phyloP scores from a whole-genome alignment of 2,329 filamentous ascomycete genomes.

The Talaromyces sp. region DNA sequence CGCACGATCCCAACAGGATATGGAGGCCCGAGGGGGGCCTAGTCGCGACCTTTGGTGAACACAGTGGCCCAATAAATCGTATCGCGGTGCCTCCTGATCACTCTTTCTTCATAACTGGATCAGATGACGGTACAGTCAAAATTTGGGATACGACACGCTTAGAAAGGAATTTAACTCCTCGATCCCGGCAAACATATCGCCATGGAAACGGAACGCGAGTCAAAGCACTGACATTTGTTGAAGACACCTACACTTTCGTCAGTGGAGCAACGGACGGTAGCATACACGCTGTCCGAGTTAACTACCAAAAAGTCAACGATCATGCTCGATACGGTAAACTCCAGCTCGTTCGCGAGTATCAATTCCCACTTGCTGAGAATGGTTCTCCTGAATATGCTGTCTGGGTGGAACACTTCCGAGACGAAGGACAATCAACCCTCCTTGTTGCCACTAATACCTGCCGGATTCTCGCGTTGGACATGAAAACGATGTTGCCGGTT shows the following conservation, averaged over 20 bases:
- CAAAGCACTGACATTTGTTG: conserved; percentile 83
- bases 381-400: conserved; percentile 71
- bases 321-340: conserved; percentile 76
- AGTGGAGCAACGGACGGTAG: conserved; percentile 89
- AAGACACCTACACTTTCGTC: conserved; percentile 90
- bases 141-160: conserved; percentile 90
- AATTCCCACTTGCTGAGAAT: conserved; percentile 54
- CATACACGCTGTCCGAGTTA: conserved; percentile 86
- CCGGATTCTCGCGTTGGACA: conserved; percentile 79
- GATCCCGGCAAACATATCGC: conserved; percentile 81
- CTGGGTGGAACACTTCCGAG: conserved; percentile 90
- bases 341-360: conserved; percentile 75
- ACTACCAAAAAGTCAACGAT: conserved; percentile 61
- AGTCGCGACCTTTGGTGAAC: conserved; percentile 86
- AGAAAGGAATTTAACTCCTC: conserved; percentile 86
- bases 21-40: conserved; percentile 86
- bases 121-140: conserved; percentile 86
- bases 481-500: conserved; percentile 80
- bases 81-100: conserved; percentile 86
- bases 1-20: conserved; percentile 59
- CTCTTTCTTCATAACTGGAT: conserved; percentile 89
- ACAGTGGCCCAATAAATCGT: conserved; percentile 78
- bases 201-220: conserved; percentile 73
- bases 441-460: conserved; percentile 85
- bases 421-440: conserved; percentile 78